These are phyloP conservation scores for Starmerella geochares DNA, from an alignment of 805 yeast species.

Conservation along the genomic window DNA sequence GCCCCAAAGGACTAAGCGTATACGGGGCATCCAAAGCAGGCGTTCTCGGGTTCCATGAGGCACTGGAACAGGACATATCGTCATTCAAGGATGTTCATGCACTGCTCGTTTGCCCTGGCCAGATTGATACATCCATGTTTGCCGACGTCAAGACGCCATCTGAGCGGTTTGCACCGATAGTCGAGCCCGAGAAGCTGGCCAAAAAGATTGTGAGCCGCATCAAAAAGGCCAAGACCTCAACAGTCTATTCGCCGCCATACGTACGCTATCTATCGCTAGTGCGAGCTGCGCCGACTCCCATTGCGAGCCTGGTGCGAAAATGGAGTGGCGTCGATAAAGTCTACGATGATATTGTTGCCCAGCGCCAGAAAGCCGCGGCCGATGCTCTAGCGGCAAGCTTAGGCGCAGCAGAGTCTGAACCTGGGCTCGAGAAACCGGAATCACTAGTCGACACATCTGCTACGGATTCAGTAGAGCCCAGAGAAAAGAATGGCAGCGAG, in stretches of 20 bases:
- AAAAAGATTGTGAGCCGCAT: conserved; percentile 45
- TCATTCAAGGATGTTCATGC: conserved; percentile 51
- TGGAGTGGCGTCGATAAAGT: conserved; percentile 58
- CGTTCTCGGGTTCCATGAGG: conserved; percentile 71
- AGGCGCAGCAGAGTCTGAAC: neutral
- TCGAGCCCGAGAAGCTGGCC: conserved; percentile 62
- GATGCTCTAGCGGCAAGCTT: neutral
- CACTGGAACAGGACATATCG: conserved; percentile 53
- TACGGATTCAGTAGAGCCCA: neutral
- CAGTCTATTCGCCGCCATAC: conserved; percentile 62
- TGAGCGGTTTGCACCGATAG: conserved; percentile 65
- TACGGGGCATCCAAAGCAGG: conserved; percentile 92
- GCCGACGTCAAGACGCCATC: conserved; percentile 65
- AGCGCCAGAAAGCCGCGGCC: conserved; percentile 4
- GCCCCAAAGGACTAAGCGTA: conserved; percentile 68
- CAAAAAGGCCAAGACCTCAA: conserved; percentile 53
- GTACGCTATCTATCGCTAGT: conserved; percentile 64
- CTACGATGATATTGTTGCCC: conserved; percentile 12
- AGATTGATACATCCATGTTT: conserved; percentile 67
- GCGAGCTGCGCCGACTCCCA: conserved; percentile 62
- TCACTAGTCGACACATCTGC: neutral
- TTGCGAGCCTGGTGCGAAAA: conserved; percentile 45
- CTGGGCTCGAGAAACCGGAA: neutral
- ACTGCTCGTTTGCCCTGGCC: conserved; percentile 78
- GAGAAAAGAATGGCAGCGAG: neutral